A percentile compares a stretch with the other conserved stretches of the same genome.
These are phyloP conservation scores for Tricladium varicosporioides DNA, from an alignment of 2,329 filamentous ascomycete genomes.

Conservation along the genomic window DNA sequence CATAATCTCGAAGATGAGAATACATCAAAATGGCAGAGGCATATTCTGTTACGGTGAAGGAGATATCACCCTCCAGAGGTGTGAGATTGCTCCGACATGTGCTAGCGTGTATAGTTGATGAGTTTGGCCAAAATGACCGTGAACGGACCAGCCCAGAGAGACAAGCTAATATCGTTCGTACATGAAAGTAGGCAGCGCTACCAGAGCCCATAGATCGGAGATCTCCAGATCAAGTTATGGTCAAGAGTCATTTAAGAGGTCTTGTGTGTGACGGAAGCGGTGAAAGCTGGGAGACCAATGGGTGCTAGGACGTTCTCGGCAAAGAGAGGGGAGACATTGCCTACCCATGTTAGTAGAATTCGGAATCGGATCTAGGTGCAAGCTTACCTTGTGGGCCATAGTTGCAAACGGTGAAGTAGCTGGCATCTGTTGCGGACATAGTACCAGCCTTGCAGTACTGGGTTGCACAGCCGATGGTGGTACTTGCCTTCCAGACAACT, in stretches of 20 bases:
- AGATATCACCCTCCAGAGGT: constrained; percentile 17
- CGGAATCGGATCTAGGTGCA: neutral
- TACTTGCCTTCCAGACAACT: constrained; percentile 67
- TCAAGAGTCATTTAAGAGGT: neutral
- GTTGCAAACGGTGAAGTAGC: constrained; percentile 76
- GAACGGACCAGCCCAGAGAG: constrained; percentile 20
- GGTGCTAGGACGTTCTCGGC: constrained; percentile 48
- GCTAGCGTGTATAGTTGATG: constrained; percentile 12
- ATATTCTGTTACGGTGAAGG: constrained; percentile 7
- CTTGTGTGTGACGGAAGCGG: constrained; percentile 23
- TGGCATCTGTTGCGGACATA: constrained; percentile 3
- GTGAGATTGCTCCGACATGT: constrained; percentile 16
- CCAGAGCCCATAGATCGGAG: constrained; percentile 19
- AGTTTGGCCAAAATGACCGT: constrained; percentile 13
- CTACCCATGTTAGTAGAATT: constrained; percentile 36
- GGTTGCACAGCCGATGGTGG: constrained; percentile 61
- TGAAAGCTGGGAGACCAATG: constrained; percentile 37
- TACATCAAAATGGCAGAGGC: constrained; percentile 9
- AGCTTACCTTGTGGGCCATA: constrained; percentile 70
- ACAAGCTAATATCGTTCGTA: constrained; percentile 20
- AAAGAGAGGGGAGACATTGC: constrained; percentile 55
- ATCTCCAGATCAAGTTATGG: constrained; percentile 8
- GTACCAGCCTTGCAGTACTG: constrained; percentile 52
- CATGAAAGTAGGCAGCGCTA: constrained; percentile 23
- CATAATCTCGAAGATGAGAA: neutral